Base-by-base conservation (phyloP, 2,329 filamentous ascomycete species). In the Huntiella omanensis region DNA sequence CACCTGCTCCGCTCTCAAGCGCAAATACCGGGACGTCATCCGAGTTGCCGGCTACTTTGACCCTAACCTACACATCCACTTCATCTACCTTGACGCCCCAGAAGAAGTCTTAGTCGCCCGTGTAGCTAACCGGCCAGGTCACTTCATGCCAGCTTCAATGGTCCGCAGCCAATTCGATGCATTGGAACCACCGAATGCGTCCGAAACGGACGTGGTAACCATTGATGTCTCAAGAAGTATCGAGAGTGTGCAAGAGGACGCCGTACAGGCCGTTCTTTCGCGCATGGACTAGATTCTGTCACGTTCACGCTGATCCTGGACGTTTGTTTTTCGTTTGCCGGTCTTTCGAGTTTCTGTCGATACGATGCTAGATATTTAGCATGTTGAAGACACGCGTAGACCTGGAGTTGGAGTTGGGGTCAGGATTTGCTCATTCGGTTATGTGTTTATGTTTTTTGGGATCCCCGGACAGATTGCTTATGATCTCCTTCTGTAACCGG, bases 81-180 rank as follows among this genome's bases (percentile, higher is more conserved):
- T 98, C 59, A 78, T 98, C 54, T 98, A 88, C 64, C 77, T 98
- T 35, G 73, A 80, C 53, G 85, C 87, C 1, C 67, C 75, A 38
- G 82, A 92, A 60, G 72, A 77, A 48, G 70, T 83, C 7, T 71
- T 96, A 28, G 66, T 92, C 48, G 65, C 79, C 54, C 75, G 91
- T 6, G 87, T 96, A 6, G 69, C 70, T 33, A 67, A 71, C 35
- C 75, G 91, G 54, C 65, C 87, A 63, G 77, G 77, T 45, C 91
- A 98, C 60, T 98, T 91, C 63, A 95, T 98, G 87, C 88, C 91
- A 55, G 81, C 84, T 54, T 75, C 76, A 56, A 96, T 98, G 88
- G 87, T 98, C 6, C 78, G 82, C 56, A 93, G 85, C 63, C 91
- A 98, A 60, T 81, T 96, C 53, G 75, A 79, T 52, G 80, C 77